Evolutionary conservation across 768 basidiomycete genomes (phyloP).

Genomic region (Candolleomyces aberdarensis): DNA sequence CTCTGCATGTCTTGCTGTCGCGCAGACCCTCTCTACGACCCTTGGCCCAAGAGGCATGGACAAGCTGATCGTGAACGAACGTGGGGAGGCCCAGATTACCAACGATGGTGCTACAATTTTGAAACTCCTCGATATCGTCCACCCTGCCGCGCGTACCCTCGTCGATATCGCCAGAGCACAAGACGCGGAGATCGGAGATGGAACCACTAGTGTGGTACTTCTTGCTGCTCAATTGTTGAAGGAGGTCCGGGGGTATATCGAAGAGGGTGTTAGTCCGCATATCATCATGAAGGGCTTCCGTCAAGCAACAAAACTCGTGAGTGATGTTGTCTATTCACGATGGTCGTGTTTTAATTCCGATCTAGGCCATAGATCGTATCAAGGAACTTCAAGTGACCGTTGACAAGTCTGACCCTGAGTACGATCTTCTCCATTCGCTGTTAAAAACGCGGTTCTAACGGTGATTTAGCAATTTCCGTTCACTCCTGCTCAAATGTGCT

Average conservation of each 20-base stretch:
- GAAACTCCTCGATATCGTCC: constrained; percentile 95
- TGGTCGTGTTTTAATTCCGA: constrained; percentile 10
- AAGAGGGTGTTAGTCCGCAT: constrained; percentile 96
- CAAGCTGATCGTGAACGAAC: constrained; percentile 90
- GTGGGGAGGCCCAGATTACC: constrained; percentile 97
- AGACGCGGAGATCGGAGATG: constrained; percentile 98
- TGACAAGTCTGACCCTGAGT: constrained; percentile 90
- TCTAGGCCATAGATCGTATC: constrained; percentile 80
- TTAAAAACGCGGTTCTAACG: constrained; percentile 15
- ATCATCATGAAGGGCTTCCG: constrained; percentile 97
- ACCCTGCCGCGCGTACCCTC: constrained; percentile 95
- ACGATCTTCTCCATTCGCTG: constrained; percentile 23
- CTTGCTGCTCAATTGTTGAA: constrained; percentile 93
- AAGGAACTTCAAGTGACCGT: constrained; percentile 87
- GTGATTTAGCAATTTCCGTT: constrained; percentile 75
- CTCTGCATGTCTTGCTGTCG: constrained; percentile 90
- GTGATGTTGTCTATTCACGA: constrained; percentile 21
- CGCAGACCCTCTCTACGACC: constrained; percentile 88
- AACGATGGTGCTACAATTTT: constrained; percentile 99
- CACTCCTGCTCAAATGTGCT: constrained; percentile 93
- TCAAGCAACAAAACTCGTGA: constrained; percentile 80
- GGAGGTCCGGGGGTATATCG: constrained; percentile 86
- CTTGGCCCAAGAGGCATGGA: constrained; percentile 99
- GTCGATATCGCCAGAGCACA: constrained; percentile 98
- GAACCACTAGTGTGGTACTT: constrained; percentile 94